Evolutionary conservation across 345 rosid species (phyloP), one percentile per base, ranked within the genome.

Genomic region (Firmiana major): DNA sequence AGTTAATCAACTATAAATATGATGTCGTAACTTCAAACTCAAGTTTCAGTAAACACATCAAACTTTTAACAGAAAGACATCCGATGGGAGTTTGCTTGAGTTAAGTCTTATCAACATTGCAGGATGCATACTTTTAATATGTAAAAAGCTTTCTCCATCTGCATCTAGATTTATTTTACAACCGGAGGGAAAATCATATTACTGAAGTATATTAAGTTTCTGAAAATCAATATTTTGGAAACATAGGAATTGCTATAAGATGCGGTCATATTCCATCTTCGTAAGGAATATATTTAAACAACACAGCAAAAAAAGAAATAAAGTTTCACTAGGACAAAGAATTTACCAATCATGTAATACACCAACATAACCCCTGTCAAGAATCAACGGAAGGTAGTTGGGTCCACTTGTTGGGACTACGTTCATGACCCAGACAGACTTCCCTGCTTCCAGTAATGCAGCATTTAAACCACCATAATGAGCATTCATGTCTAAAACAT

Each of bases 341-440:
- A 81, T 87, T 87, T 80, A 97, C 99, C 99, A 97, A 78, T 97
- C 94, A 75, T 97, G 99, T 74, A 85, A 80, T 58, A 90, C 97
- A 55, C 99, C 98, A 38, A 94, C 90, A 82, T 91, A 90, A 75
- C 99, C 99, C 77, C 97, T 87, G 85, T 97, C 98, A 58, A 92
- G 89, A 74, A 97, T 92, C 85, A 93, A 54, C 3, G 99, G 92
- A 73, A 97, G 97, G 81, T 87, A 85, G 86, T 97, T 94, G 60
- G 88, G 88, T 77, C 95, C 99, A 77, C 77, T 85, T 5, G 91
- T 92, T 19, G 99, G 97, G 64, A 97, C 97, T 55, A 90, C 97
- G 63, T 97, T 97, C 99, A 97, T 92, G 80, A 97, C 99, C 99
- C 99, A 97, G 1, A 88, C 92, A 21, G 93, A 91, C 84, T 94